phyloP scores from a whole-genome alignment of 768 basidiomycete genomes.

The Rubroboletus pulcherrimus region DNA sequence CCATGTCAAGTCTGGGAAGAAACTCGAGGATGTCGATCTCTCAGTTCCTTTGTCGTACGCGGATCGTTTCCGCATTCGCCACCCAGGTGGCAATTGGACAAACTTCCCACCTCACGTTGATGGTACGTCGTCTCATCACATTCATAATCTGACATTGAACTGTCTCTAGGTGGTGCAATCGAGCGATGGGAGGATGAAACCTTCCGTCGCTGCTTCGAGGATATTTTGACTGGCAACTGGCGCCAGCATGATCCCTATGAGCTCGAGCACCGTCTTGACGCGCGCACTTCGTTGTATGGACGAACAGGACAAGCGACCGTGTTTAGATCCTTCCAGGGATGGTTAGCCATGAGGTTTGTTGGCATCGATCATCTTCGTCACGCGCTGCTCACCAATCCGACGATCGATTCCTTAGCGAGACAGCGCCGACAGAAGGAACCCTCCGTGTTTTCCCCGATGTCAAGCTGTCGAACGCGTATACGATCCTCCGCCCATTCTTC shows the following conservation, averaged over 20 bases:
- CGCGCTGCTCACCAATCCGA: background rate
- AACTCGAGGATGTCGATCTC: conserved; percentile 54
- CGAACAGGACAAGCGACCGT: conserved; percentile 50
- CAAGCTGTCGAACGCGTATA: conserved; percentile 63
- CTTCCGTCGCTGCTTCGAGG: conserved; percentile 56
- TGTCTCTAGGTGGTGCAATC: conserved; percentile 54
- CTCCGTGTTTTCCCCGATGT: conserved; percentile 67
- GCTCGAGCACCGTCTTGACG: conserved; percentile 54
- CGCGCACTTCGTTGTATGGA: conserved; percentile 61
- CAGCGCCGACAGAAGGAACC: conserved; percentile 66
- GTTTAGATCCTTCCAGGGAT: conserved; percentile 73
- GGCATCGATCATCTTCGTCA: background rate
- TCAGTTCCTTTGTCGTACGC: conserved; percentile 64
- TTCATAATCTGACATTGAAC: background rate
- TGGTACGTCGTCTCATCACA: conserved; percentile 34
- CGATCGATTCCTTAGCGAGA: conserved; percentile 41
- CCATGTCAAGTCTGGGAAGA: conserved; percentile 37
- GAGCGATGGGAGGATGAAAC: conserved; percentile 70
- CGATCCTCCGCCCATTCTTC: conserved; percentile 77
- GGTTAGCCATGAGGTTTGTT: conserved; percentile 62
- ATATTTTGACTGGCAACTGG: conserved; percentile 63
- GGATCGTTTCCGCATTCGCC: conserved; percentile 70
- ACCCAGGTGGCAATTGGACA: conserved; percentile 57
- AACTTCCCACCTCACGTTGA: conserved; percentile 53
- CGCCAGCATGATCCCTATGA: conserved; percentile 64